phyloP scores from a whole-genome alignment of 352 stramenopile genomes.

The Globisporangium paddicum region DNA sequence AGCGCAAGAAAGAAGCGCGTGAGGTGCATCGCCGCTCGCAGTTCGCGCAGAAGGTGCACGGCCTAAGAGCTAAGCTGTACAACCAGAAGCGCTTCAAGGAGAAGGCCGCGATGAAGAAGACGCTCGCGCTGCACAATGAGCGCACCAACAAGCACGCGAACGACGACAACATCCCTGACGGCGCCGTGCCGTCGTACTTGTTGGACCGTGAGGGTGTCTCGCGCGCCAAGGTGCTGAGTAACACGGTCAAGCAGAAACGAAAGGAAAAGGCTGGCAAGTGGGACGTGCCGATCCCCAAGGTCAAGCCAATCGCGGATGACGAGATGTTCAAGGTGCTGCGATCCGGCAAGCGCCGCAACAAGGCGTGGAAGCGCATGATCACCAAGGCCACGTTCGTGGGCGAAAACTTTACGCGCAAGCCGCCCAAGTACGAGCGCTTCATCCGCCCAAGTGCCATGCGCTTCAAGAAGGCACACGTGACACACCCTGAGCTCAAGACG shows the following conservation, averaged over 20 bases:
- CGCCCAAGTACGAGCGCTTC: slow-evolving; percentile 99
- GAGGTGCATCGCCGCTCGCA: slow-evolving; percentile 96
- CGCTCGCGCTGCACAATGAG: slow-evolving; percentile 98
- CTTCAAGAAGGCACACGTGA: slow-evolving; percentile 99
- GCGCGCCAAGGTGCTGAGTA: slow-evolving; percentile 98
- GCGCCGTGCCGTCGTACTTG: slow-evolving; percentile 98
- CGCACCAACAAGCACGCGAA: slow-evolving; percentile 98
- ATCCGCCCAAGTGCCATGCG: slow-evolving; percentile 98
- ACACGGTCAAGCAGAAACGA: slow-evolving; percentile 99
- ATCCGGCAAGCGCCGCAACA: slow-evolving; percentile 96
- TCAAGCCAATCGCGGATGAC: slow-evolving; percentile 98
- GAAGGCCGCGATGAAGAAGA: slow-evolving; percentile 99
- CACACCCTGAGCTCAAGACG: slow-evolving; percentile 99
- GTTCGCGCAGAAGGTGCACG: slow-evolving; percentile 99
- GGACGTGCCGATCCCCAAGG: slow-evolving; percentile 91
- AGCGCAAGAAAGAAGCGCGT: slow-evolving; percentile 98
- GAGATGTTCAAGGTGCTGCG: slow-evolving; percentile 99
- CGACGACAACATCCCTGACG: slow-evolving; percentile 95
- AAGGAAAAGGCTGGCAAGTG: slow-evolving; percentile 99
- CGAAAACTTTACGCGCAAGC: slow-evolving; percentile 99
- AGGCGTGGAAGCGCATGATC: slow-evolving; percentile 92
- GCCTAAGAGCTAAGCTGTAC: slow-evolving; percentile 98
- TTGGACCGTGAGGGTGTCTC: slow-evolving; percentile 98
- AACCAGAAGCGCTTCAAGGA: slow-evolving; percentile 99
- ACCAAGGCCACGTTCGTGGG: slow-evolving; percentile 97